Evolutionary conservation across 345 rosid genomes (phyloP), one percentile per base, ranked within the genome.

Genomic region (Sonneratia caseolaris): DNA sequence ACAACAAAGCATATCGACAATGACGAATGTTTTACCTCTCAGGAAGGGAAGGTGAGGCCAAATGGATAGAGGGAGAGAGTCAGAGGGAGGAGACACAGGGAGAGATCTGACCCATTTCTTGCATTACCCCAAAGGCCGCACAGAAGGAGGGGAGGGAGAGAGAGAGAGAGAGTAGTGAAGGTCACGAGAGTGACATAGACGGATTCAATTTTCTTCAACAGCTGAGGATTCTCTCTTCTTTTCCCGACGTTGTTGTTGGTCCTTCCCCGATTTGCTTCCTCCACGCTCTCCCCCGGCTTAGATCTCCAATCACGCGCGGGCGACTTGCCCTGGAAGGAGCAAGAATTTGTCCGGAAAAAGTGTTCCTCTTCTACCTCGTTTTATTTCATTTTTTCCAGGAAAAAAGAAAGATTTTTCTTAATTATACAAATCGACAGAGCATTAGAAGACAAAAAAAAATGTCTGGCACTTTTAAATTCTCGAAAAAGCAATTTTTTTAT

Each of bases 111-210:
- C 37, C 37, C 38, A 6, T 32, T 11, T 24, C 66, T 22, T 61
- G 27, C 66, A 61, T 27, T 37, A 61, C 66, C 66, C 24, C 4
- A 27, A 19, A 4, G 11, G 24, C 36, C 4, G 8, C 21, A 62
- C 51, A 67, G 45, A 47, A 66, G 24, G 78, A 62, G 40, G 51
- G 56, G 73, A 19, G 18, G 49, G 55, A 59, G 32, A 27, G 24
- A 64, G 68, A 21, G 22, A 61, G 68, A 19, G 75, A 40, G 49
- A 70, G 75, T 62, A 14, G 49, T 40, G 49, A 45, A 73, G 76
- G 78, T 82, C 85, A 80, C 82, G 85, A 79, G 85, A 80, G 27
- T 70, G 57, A 21, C 45, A 61, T 61, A 69, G 71, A 55, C 43
- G 45, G 18, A 64, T 15, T 64, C 45, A 15, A 53, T 32, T 70